Conservation (phyloP, 495 filamentous ascomycete genomes). For the Aspergillus sclerotioniger region DNA sequence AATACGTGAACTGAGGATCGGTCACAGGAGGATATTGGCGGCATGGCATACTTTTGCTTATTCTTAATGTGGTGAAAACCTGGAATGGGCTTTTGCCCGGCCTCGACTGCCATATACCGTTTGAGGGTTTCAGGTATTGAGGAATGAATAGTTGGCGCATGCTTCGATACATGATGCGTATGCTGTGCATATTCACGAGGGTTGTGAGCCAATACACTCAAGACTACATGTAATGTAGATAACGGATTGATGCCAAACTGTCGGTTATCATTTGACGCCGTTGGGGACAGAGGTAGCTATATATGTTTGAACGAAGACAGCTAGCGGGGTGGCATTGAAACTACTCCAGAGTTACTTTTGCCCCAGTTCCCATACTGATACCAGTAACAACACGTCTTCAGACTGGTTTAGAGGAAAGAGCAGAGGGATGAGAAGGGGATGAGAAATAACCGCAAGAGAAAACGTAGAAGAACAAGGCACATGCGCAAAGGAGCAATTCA, state of each 20-base stretch:
- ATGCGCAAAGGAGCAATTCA: not conserved
- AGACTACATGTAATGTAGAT: not conserved
- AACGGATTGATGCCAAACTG: not conserved
- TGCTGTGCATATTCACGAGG: not conserved
- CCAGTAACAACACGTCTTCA: slow-evolving; percentile 4
- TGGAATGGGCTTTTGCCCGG: not conserved
- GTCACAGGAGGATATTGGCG: no score
- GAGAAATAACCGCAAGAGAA: not conserved
- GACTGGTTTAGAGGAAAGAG: not conserved
- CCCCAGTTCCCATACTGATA: not conserved
- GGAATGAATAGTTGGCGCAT: not conserved
- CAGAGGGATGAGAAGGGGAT: not conserved
- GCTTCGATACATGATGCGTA: not conserved
- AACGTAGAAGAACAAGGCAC: no score
- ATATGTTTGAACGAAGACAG: not conserved
- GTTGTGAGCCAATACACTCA: not conserved
- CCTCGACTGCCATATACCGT: not conserved
- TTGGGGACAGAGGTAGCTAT: not conserved
- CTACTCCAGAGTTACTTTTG: slow-evolving; percentile 5
- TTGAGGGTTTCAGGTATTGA: not conserved
- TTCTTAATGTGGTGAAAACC: no score
- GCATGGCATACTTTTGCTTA: no score
- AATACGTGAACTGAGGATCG: no score
- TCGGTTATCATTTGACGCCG: not conserved
- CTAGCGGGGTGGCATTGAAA: slow-evolving; percentile 1